Percentiles rank a stretch among this genome's conserved stretches.
These are phyloP conservation scores for Sugiyamaella smithiae DNA, from an alignment of 805 yeast genomes.

Conservation along the genomic window DNA sequence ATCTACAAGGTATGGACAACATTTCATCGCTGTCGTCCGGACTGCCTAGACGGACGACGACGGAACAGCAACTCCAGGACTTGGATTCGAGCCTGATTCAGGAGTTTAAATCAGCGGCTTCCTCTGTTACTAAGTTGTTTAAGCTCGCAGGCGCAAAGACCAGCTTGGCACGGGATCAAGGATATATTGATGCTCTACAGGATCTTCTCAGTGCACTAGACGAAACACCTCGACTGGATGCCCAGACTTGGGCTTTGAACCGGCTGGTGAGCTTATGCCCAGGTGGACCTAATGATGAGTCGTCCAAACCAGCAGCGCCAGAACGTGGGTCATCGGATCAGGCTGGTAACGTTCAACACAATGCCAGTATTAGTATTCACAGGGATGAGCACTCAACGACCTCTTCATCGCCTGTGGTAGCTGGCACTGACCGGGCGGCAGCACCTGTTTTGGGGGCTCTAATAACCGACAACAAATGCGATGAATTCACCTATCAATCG, in stretches of 20 bases:
- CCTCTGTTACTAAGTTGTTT: conserved; percentile 30
- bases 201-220: conserved; percentile 23
- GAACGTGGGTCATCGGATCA: too few species aligned
- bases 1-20: conserved; percentile 18
- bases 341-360: too few species aligned
- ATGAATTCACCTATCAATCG: background rate
- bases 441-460: too few species aligned
- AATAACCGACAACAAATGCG: too few species aligned
- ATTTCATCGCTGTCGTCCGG: conserved; percentile 22
- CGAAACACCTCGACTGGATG: conserved; percentile 20
- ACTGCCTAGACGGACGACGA: conserved; percentile 21
- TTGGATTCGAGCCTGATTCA: conserved; percentile 20
- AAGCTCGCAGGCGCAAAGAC: conserved; percentile 25
- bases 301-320: too few species aligned
- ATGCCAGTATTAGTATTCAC: too few species aligned
- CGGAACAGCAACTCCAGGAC: conserved; percentile 21
- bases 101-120: conserved; percentile 31
- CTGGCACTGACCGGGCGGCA: too few species aligned
- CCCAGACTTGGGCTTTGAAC: conserved; percentile 23
- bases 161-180: conserved; percentile 21
- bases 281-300: conserved; percentile 2
- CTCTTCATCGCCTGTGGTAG: too few species aligned
- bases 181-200: conserved; percentile 26
- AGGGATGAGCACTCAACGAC: too few species aligned
- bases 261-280: conserved; percentile 13